Conservation (phyloP, 768 basidiomycete genomes). For the Tricholoma matsutake region DNA sequence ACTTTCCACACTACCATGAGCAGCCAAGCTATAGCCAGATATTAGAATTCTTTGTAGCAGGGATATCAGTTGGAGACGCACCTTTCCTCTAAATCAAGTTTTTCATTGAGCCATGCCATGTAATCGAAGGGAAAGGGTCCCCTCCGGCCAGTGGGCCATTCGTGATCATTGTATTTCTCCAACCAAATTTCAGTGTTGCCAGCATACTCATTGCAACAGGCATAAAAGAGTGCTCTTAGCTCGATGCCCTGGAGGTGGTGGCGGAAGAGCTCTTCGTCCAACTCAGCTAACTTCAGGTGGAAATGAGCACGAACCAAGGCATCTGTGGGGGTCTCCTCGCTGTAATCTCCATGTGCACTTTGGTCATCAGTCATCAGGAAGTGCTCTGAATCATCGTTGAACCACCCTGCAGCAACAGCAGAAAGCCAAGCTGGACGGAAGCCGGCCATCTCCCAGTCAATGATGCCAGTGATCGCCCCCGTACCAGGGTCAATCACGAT, state of each 20-base stretch:
- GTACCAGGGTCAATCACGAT: not conserved
- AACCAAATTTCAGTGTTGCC: too few species aligned
- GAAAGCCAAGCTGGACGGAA: slow-evolving; percentile 4
- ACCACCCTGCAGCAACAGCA: slow-evolving; percentile 2
- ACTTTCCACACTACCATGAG: too few species aligned
- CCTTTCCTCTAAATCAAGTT: slow-evolving; percentile 6
- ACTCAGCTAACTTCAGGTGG: too few species aligned
- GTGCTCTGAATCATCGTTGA: slow-evolving; percentile 1
- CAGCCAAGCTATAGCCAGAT: not conserved
- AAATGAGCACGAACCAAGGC: not conserved
- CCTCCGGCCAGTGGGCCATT: not conserved
- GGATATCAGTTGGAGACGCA: not conserved
- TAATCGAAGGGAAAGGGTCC: not conserved
- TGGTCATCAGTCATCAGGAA: slow-evolving; percentile 3
- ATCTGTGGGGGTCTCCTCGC: slow-evolving; percentile 1
- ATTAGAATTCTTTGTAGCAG: not conserved
- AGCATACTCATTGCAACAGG: too few species aligned
- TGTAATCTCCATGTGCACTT: not conserved
- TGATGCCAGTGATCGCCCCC: not conserved
- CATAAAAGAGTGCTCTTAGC: too few species aligned
- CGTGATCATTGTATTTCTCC: slow-evolving; percentile 2
- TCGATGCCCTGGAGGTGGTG: too few species aligned
- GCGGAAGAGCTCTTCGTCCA: too few species aligned
- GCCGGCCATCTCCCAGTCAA: slow-evolving; percentile 1
- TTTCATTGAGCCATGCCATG: not conserved